Conservation (phyloP, 192 early-diverging fungal species). For the Backusella psychrophila region DNA sequence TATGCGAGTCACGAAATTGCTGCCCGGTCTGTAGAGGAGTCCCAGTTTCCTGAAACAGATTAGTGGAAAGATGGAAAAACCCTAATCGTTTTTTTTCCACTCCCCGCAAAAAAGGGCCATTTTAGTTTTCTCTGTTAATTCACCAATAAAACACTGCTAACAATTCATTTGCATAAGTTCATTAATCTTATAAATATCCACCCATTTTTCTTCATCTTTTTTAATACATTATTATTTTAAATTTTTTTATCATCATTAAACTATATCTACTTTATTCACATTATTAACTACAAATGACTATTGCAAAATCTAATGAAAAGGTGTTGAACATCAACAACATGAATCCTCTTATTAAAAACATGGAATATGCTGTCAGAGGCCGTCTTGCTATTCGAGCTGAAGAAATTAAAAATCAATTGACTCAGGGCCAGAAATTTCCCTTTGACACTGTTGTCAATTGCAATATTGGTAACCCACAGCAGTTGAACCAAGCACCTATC, state of each 20-base stretch:
- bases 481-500: constrained; percentile 86
- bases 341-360: constrained; percentile 68
- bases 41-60: constrained; percentile 31
- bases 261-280: background rate
- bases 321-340: constrained; percentile 53
- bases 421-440: constrained; percentile 47
- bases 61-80: constrained; percentile 5
- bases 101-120: background rate
- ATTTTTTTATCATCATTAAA: background rate
- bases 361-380: constrained; percentile 96
- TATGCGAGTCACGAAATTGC: constrained; percentile 45
- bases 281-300: background rate
- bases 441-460: constrained; percentile 74
- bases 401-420: constrained; percentile 58
- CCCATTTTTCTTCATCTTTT: background rate
- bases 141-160: background rate
- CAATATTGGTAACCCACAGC: constrained; percentile 96
- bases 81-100: background rate
- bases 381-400: constrained; percentile 93
- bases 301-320: constrained; percentile 10
- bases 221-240: background rate
- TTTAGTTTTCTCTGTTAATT: background rate
- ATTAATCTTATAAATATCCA: background rate
- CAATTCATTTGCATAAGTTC: background rate
- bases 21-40: constrained; percentile 57